phyloP scores from a whole-genome alignment of 352 stramenopile species.

The Pythium guiyangense region DNA sequence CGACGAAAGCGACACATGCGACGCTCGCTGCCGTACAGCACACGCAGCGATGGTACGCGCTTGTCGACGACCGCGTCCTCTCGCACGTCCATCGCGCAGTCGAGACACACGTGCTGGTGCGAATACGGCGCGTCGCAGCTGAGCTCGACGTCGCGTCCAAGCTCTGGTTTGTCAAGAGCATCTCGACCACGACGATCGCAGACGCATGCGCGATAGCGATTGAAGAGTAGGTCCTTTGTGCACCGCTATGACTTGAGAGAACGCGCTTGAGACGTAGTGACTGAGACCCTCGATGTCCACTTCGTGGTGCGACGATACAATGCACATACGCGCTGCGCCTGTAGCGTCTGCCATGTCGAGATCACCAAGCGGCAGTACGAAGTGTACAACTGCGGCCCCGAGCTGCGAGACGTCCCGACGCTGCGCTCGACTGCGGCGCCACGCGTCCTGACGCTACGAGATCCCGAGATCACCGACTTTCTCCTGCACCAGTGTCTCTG shows the following conservation, averaged over 20 bases:
- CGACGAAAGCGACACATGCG: slow-evolving; percentile 19
- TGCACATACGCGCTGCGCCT: no score
- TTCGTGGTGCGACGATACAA: no score
- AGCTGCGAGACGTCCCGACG: no score
- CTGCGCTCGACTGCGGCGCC: slow-evolving; percentile 22
- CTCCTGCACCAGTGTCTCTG: slow-evolving; percentile 36
- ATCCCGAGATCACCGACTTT: slow-evolving; percentile 26
- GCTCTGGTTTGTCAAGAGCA: slow-evolving; percentile 54
- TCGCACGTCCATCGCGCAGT: slow-evolving; percentile 38
- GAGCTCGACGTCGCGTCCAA: slow-evolving; percentile 57
- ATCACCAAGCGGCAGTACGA: slow-evolving; percentile 50
- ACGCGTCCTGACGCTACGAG: slow-evolving; percentile 27
- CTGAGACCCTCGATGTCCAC: not conserved
- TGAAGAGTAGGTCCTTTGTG: slow-evolving; percentile 32
- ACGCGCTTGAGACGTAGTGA: not conserved
- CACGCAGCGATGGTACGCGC: no score
- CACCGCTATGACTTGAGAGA: not conserved
- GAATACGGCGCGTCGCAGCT: slow-evolving; percentile 34
- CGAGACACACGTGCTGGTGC: slow-evolving; percentile 43
- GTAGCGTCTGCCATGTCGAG: slow-evolving; percentile 42
- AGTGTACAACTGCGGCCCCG: no score
- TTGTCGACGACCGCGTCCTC: no score
- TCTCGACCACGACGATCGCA: slow-evolving; percentile 53
- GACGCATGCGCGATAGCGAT: slow-evolving; percentile 44
- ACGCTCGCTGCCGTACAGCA: slow-evolving; percentile 20